These are phyloP conservation scores for Coprinopsis strossmayeri DNA, from an alignment of 768 basidiomycete species.

Conservation along the genomic window DNA sequence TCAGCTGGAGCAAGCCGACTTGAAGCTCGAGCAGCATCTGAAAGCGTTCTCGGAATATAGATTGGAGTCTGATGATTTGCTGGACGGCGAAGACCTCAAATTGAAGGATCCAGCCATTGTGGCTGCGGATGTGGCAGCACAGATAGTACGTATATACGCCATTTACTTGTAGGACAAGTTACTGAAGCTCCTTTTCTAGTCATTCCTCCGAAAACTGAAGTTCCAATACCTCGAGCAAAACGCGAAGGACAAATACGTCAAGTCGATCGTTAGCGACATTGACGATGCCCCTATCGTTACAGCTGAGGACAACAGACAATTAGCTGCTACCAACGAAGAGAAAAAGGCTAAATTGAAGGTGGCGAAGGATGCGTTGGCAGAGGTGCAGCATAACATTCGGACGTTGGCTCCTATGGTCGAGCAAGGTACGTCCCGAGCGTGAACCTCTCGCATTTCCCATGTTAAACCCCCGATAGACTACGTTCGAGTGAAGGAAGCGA, in stretches of 20 bases:
- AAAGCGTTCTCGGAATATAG: slow-evolving; percentile 26
- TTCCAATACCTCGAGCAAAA: slow-evolving; percentile 88
- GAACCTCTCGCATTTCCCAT: neutral
- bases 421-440: slow-evolving; percentile 36
- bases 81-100: slow-evolving; percentile 28
- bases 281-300: slow-evolving; percentile 79
- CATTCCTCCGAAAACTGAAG: slow-evolving; percentile 75
- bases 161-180: neutral
- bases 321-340: slow-evolving; percentile 51
- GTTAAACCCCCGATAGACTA: slow-evolving; percentile 41
- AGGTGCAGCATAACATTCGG: slow-evolving; percentile 56
- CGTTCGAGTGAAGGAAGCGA: slow-evolving; percentile 43
- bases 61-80: slow-evolving; percentile 28
- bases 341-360: slow-evolving; percentile 67
- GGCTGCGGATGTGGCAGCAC: slow-evolving; percentile 50
- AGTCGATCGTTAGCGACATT: slow-evolving; percentile 78
- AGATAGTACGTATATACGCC: slow-evolving; percentile 50
- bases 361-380: slow-evolving; percentile 55
- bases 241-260: slow-evolving; percentile 84
- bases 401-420: slow-evolving; percentile 64
- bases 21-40: slow-evolving; percentile 32
- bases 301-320: slow-evolving; percentile 69
- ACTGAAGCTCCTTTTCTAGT: slow-evolving; percentile 29
- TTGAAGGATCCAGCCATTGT: slow-evolving; percentile 50
- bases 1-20: slow-evolving; percentile 27